Percentiles rank a stretch among this genome's conserved stretches.
Conservation (phyloP, 768 basidiomycete species). For the Paxillus rubicundulus region DNA sequence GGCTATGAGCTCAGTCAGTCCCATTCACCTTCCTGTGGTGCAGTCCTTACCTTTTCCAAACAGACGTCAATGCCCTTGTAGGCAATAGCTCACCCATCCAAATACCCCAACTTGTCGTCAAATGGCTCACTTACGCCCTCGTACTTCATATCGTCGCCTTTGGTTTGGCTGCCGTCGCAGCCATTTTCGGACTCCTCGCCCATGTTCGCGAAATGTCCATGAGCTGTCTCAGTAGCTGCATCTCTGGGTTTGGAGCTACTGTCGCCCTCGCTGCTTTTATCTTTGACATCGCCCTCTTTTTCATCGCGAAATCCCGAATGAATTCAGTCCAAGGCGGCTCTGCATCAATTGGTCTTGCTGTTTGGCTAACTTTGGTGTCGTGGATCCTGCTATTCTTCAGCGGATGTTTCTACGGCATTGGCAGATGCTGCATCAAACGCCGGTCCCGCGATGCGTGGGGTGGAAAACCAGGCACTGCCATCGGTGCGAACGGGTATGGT, state of each 20-base stretch:
- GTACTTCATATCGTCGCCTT: constrained; percentile 91
- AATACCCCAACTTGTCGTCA: constrained; percentile 81
- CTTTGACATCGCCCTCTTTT: constrained; percentile 90
- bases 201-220: constrained; percentile 86
- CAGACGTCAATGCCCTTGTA: constrained; percentile 82
- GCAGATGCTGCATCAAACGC: constrained; percentile 77
- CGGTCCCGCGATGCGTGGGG: constrained; percentile 43
- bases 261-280: constrained; percentile 85
- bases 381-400: constrained; percentile 87
- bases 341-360: constrained; percentile 80
- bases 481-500: constrained; percentile 37
- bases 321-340: constrained; percentile 67
- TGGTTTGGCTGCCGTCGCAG: constrained; percentile 62
- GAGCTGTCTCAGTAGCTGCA: constrained; percentile 75
- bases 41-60: constrained; percentile 9
- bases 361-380: constrained; percentile 89
- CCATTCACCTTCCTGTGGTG: background rate
- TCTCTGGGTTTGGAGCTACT: constrained; percentile 78
- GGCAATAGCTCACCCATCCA: constrained; percentile 62
- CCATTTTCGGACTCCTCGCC: constrained; percentile 82
- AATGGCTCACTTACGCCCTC: constrained; percentile 94
- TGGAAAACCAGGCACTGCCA: constrained; percentile 31
- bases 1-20: constrained; percentile 85
- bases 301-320: constrained; percentile 83
- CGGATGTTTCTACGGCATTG: constrained; percentile 82